Evolutionary conservation across 2,329 filamentous ascomycete genomes (phyloP), one percentile per base, ranked within the genome.

Genomic region (Fusarium sp.): DNA sequence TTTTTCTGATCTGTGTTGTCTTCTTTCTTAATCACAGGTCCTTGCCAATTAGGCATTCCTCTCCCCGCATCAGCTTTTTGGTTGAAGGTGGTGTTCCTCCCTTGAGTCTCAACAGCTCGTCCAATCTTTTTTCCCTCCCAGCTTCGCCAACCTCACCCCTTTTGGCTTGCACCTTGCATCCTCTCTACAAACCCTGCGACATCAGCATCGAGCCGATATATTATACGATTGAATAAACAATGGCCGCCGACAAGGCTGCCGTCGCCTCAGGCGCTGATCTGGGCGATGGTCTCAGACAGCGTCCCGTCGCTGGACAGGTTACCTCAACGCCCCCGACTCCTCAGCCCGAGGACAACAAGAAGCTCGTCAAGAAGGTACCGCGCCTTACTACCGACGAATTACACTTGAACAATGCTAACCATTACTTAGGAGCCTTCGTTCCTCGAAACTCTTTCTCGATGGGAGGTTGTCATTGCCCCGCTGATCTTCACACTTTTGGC

Each of bases 381-480:
- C 54, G 22, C 16, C 52, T n/a, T 18, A 24, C 4, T 22, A 4
- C 5, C 11, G 22, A 29, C 16, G n/a, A 25, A 48, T 49, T 53
- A 20, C 41, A n/a, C 25, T 55, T 55, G 14, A 27, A 25, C 40
- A 42, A 32, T 65, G 54, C 73, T 78, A 48, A 77, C 69, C 41
- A 32, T n/a, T 37, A 45, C 49, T n/a, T 70, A 87, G 81, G 79
- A 85, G 71, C 84, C 87, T 72, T 88, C 87, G 25, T 78, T 92
- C 69, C 81, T 92, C 73, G 79, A 90, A 59, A 83, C 87, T 74
- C 86, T 94, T 71, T 83, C 86, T 74, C 83, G 90, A 80, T 88
- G 89, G 86, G 86, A 92, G 78, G 83, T 86, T 77, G 76, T 90
- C 76, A 84, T 90, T 77, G 86, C 87, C 69, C 86, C 89, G 57